Conservation (phyloP, 495 filamentous ascomycete species). For the Cryomyces minteri region DNA sequence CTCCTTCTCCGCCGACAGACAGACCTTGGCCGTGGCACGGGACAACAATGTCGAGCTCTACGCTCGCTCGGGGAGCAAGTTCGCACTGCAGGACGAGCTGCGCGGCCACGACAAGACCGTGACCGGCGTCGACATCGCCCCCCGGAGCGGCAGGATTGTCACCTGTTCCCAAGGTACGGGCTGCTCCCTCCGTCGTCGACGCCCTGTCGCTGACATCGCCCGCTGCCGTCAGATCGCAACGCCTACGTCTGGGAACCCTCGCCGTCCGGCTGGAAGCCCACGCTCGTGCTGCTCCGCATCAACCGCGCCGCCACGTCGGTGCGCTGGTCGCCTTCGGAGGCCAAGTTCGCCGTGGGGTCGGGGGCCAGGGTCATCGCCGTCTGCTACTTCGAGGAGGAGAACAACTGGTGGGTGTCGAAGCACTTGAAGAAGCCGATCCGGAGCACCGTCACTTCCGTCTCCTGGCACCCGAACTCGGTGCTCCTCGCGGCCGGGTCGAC, state of each 20-base stretch:
- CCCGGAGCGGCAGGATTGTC: constrained; percentile 76
- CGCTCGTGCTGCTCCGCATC: constrained; percentile 89
- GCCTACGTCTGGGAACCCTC: constrained; percentile 95
- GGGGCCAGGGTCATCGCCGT: constrained; percentile 91
- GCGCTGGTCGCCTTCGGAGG: constrained; percentile 90
- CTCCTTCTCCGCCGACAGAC: constrained; percentile 84
- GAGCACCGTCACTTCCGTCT: constrained; percentile 81
- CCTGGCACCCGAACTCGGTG: constrained; percentile 95
- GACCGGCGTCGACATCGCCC: constrained; percentile 89
- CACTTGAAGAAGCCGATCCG: constrained; percentile 97
- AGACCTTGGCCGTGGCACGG: constrained; percentile 76
- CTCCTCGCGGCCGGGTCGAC: constrained; percentile 86
- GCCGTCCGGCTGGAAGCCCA: constrained; percentile 82
- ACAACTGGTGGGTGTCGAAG: constrained; percentile 99
- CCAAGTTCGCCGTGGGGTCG: constrained; percentile 93
- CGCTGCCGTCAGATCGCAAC: constrained; percentile 58
- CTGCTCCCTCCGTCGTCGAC: not conserved
- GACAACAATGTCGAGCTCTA: constrained; percentile 90
- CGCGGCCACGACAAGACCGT: constrained; percentile 94
- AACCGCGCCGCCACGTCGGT: constrained; percentile 94
- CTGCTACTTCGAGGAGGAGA: constrained; percentile 97
- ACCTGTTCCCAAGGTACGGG: constrained; percentile 81
- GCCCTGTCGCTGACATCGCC: not conserved
- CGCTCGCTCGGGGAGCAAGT: constrained; percentile 49
- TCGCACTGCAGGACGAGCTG: constrained; percentile 75